phyloP scores from a whole-genome alignment of 2,329 filamentous ascomycete genomes.

The Calonectria honghensis region DNA sequence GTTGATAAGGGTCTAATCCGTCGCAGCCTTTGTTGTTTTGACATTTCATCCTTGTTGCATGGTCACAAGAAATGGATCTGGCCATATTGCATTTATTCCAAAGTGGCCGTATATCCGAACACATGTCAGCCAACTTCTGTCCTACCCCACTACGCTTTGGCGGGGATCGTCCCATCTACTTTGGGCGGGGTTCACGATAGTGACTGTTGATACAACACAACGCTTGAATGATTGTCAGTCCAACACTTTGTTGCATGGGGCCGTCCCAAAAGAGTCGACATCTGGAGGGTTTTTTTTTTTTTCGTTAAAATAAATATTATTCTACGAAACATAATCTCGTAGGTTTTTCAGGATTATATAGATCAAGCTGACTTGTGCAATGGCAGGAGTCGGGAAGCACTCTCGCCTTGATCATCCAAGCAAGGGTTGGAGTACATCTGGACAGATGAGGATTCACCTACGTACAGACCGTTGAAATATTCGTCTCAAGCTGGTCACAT shows the following conservation, averaged over 20 bases:
- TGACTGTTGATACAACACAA: not conserved
- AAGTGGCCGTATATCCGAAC: not conserved
- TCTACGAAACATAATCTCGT: no score
- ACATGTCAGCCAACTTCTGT: not conserved
- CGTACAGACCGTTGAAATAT: not conserved
- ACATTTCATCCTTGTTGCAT: not conserved
- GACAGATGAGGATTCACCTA: not conserved
- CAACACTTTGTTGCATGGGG: no score
- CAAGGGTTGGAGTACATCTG: not conserved
- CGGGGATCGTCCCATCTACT: conserved; percentile 4
- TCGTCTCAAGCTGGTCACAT: not conserved
- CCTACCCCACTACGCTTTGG: not conserved
- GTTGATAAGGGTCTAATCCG: not conserved
- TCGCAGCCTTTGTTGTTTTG: not conserved
- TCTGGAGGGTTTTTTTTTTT: no score
- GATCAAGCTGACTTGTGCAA: no score
- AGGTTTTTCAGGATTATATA: no score
- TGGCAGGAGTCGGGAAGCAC: no score
- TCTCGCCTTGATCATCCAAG: no score
- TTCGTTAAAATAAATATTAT: no score
- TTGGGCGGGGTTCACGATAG: not conserved
- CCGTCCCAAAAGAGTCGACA: no score
- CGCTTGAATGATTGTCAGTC: no score
- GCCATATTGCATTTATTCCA: not conserved
- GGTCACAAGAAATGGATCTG: not conserved